Evolutionary conservation across 139 green algal species (phyloP), one percentile per base, ranked within the genome.

Genomic region (Edaphochlamys debaryana): DNA sequence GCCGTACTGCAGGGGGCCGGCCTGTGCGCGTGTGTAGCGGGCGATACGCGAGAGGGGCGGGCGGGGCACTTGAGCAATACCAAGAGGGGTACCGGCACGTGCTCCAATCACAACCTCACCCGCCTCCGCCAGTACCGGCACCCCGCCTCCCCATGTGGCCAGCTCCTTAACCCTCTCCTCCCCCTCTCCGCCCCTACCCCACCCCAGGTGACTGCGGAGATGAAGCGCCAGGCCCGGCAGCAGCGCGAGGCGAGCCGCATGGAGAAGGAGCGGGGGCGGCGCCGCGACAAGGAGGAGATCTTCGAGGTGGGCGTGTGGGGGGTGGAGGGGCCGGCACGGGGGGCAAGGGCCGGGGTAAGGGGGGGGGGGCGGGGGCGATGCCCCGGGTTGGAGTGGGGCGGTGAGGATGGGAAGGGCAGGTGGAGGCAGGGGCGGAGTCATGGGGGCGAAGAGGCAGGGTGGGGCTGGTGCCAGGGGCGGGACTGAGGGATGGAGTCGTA

Each of bases 281-380:
- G 77, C 45, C 63, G 69, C 23, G 89, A 93, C 40, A 78, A 79
- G 37, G 92, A 98, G 87, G 97, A 99, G 79, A 98, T 99, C 63
- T 95, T 99, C 36, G 97, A 99, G 85, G 93, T 99, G 11, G 29
- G 82, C 54, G 4, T 29, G 48, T 11, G 41, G 29, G 69, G 4
- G 2, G 42, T 37, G 50, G 50, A 29, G 50, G 50, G 50, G 50
- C 20, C 9, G 50, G 50, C 2, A 3, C 2, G 50, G 50, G 2
- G 58, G 29, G 27, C 19, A 29, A 36, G 58, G 2, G 34, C 23
- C n/a, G n/a, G 58, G 9, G 72, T 50, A 17, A 19, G 63, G 63
- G 32, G 9, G 34, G n/a, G 4, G 6, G 63, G 11, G 32, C 3
- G 34, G 63, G 63, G 32, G 32, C 30, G 15, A 22, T 64, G 11